Evolutionary conservation across 2,329 filamentous ascomycete genomes (phyloP).

Genomic region (Zasmidium citrigriseum): DNA sequence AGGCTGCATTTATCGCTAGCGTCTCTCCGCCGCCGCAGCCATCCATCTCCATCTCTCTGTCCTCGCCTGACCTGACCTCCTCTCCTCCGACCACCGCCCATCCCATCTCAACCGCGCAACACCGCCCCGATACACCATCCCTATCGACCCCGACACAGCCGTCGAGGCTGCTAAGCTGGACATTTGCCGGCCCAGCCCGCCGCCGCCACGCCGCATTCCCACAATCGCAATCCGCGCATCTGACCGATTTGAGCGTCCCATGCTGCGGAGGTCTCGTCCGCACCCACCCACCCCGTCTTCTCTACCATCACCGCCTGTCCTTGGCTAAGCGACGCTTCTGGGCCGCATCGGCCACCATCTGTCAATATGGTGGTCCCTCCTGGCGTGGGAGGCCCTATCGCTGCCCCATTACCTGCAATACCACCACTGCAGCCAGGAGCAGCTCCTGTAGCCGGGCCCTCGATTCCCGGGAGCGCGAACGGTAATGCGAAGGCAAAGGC

Average conservation of each 20-base stretch:
- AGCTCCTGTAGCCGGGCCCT: conserved; percentile 17
- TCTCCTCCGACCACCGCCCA: not conserved
- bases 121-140: not conserved
- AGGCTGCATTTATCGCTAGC: not conserved
- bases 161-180: not conserved
- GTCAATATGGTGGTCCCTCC: conserved; percentile 34
- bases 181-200: not conserved
- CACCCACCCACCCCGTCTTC: not conserved
- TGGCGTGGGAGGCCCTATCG: conserved; percentile 19
- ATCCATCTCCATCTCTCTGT: not conserved
- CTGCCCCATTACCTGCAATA: not conserved
- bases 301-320: not conserved
- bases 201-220: not conserved
- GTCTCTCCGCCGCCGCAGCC: not conserved
- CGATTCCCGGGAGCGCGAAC: not conserved
- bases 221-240: conserved; percentile 6
- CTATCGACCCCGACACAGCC: not conserved
- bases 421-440: conserved; percentile 3
- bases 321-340: not conserved
- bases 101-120: not conserved
- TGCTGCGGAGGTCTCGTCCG: conserved; percentile 6
- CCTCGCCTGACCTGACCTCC: not conserved
- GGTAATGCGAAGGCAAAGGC: conserved; percentile 21
- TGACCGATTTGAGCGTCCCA: conserved; percentile 7
- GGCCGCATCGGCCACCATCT: conserved; percentile 13